These are phyloP conservation scores for Rhododendron ovatum DNA, from an alignment of 148 eudicot species.

Conservation along the genomic window DNA sequence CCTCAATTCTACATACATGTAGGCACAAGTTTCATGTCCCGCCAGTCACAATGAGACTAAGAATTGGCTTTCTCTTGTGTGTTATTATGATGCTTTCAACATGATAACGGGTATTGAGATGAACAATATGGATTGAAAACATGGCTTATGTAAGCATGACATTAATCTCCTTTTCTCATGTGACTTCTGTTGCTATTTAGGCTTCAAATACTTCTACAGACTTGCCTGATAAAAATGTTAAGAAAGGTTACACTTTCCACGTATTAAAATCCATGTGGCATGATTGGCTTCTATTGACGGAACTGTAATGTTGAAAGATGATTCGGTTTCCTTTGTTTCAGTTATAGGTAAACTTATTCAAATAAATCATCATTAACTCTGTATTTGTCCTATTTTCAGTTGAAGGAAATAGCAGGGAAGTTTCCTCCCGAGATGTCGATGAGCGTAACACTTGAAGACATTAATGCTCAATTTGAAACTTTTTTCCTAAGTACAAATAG, in stretches of 20 bases:
- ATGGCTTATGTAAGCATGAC: neutral
- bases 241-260: neutral
- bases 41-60: neutral
- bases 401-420: constrained; percentile 55
- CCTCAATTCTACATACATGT: neutral
- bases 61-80: neutral
- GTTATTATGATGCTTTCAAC: neutral
- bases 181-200: neutral
- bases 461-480: constrained; percentile 44
- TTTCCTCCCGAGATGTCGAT: constrained; percentile 44
- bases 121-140: neutral
- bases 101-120: neutral
- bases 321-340: neutral
- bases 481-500: constrained; percentile 25
- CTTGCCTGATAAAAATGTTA: neutral
- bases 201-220: neutral
- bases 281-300: neutral
- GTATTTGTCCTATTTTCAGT: constrained; percentile 27
- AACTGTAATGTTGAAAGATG: neutral
- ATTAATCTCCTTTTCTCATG: neutral
- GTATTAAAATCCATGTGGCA: neutral
- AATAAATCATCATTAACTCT: constrained; percentile 3
- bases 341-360: neutral
- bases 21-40: neutral
- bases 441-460: constrained; percentile 37